Conservation (phyloP, 345 rosid genomes). For the Eutrema heterophyllum region DNA sequence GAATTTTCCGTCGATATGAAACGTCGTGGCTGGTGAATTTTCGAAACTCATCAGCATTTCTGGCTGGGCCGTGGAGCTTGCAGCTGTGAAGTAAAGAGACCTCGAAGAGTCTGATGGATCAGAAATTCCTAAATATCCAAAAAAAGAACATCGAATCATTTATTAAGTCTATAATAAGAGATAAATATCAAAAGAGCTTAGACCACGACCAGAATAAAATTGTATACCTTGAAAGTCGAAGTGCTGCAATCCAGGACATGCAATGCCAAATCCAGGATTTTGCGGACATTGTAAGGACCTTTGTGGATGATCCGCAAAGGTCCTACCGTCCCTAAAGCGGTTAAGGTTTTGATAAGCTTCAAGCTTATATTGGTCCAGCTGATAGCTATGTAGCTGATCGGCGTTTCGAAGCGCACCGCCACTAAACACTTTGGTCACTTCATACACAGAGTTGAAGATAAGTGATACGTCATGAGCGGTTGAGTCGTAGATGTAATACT, state of each 20-base stretch:
- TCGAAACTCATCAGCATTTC: constrained; percentile 29
- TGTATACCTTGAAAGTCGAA: constrained; percentile 15
- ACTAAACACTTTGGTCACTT: constrained; percentile 39
- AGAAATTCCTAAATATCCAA: background rate
- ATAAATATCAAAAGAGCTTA: background rate
- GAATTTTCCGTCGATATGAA: constrained; percentile 15
- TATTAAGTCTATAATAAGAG: background rate
- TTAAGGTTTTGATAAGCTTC: constrained; percentile 44
- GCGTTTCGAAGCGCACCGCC: constrained; percentile 24
- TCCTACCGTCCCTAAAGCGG: constrained; percentile 20
- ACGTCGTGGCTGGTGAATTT: constrained; percentile 5
- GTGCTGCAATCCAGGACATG: constrained; percentile 9
- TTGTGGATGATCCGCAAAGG: constrained; percentile 24
- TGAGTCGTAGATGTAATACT: constrained; percentile 36
- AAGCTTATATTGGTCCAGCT: constrained; percentile 43
- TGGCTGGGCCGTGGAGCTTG: constrained; percentile 18
- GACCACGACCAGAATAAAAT: background rate
- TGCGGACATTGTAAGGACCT: constrained; percentile 33
- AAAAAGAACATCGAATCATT: background rate
- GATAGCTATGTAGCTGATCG: constrained; percentile 28
- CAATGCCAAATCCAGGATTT: constrained; percentile 5
- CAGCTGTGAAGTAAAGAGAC: background rate
- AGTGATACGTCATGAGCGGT: constrained; percentile 18
- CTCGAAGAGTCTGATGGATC: constrained; percentile 2
- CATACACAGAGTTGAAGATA: constrained; percentile 49